A percentile compares a stretch with the other conserved stretches of the same genome.
Evolutionary conservation across 306 rosid species (phyloP).

Genomic region (Quercus agrifolia): DNA sequence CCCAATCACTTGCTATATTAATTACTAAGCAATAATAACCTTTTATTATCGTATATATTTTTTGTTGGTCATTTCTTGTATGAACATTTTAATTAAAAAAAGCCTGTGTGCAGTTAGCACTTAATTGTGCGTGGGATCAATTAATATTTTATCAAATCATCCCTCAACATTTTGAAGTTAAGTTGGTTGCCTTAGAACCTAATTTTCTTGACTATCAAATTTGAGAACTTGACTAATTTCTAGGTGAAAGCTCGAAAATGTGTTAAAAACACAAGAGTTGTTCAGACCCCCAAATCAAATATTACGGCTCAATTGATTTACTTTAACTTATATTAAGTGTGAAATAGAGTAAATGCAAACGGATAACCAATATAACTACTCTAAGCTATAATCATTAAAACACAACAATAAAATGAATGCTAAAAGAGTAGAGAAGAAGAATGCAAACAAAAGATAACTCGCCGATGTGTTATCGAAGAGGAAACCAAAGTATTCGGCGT

Average conservation of each 20-base stretch:
- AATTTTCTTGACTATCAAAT: constrained; percentile 11
- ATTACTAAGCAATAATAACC: background rate
- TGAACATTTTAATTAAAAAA: background rate
- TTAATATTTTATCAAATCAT: constrained; percentile 11
- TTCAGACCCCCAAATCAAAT: no score
- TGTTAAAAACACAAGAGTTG: no score
- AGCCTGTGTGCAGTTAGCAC: background rate
- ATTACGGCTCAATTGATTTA: no score
- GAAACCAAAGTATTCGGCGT: no score
- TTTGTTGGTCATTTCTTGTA: background rate
- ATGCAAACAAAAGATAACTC: no score
- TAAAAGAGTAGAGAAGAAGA: no score
- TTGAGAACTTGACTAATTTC: constrained; percentile 18
- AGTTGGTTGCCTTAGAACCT: background rate
- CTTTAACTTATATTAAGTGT: no score
- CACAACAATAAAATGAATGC: no score
- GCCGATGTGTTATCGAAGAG: no score
- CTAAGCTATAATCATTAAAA: no score
- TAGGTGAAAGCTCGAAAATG: constrained; percentile 29
- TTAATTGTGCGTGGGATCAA: background rate
- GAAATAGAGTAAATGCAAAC: no score
- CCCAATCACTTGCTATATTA: background rate
- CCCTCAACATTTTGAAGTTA: background rate
- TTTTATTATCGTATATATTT: background rate
- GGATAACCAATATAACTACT: no score